These are phyloP conservation scores for Penicillium sp. DNA, from an alignment of 2,329 filamentous ascomycete species.

Conservation along the genomic window DNA sequence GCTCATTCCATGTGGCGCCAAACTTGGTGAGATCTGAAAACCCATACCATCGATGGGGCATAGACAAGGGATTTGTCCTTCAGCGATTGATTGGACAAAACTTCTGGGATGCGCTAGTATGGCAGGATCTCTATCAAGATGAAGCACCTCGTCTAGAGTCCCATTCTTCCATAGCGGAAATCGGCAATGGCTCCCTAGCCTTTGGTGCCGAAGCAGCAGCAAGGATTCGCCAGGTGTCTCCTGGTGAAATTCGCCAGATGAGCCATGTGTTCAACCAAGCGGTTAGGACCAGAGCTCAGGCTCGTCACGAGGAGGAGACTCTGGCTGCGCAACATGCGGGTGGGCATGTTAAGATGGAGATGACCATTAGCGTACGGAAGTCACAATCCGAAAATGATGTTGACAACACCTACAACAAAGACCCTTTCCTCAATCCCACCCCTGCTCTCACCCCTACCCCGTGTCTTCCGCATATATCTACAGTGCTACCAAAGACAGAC, in stretches of 20 bases:
- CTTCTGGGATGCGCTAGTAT: constrained; percentile 14
- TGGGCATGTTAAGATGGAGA: not conserved
- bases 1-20: constrained; percentile 1
- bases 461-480: not conserved
- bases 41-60: not conserved
- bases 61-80: constrained; percentile 2
- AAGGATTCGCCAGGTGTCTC: not conserved
- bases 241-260: not conserved
- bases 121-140: not conserved
- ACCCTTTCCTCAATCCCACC: not conserved
- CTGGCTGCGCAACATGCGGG: not conserved
- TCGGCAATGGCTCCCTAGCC: constrained; percentile 13
- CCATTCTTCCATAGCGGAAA: constrained; percentile 12
- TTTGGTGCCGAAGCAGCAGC: constrained; percentile 16
- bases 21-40: not conserved
- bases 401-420: not conserved
- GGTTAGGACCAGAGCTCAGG: not conserved
- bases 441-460: not conserved
- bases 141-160: not conserved
- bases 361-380: not conserved
- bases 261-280: constrained; percentile 5
- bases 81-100: constrained; percentile 16
- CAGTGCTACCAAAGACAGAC: not conserved
- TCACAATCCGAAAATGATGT: not conserved
- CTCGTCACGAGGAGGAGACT: not conserved